These are phyloP conservation scores for Dichotomocladium elegans DNA, from an alignment of 371 early-diverging fungal species.

Conservation along the genomic window DNA sequence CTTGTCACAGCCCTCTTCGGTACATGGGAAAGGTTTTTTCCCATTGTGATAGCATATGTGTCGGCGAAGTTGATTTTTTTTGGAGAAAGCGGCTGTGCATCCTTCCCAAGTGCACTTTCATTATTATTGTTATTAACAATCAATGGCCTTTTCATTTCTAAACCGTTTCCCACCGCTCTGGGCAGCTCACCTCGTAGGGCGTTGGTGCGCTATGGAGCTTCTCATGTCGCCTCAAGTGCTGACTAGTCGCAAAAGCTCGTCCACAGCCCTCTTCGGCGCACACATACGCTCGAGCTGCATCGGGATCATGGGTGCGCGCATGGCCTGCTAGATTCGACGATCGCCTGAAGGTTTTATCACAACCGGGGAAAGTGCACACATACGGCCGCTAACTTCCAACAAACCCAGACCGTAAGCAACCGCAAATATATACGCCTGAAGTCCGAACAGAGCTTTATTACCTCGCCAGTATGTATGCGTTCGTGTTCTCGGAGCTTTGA, in stretches of 20 bases:
- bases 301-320: conserved; percentile 45
- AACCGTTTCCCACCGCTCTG: too few species aligned
- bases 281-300: conserved; percentile 27
- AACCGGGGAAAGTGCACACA: conserved; percentile 48
- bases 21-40: conserved; percentile 18
- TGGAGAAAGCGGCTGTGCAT: conserved; percentile 48
- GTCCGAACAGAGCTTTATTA: too few species aligned
- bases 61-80: conserved; percentile 49
- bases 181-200: conserved; percentile 32
- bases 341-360: conserved; percentile 53
- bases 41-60: conserved; percentile 54
- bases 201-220: conserved; percentile 33
- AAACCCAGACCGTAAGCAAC: not conserved
- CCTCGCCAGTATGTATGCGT: conserved; percentile 61
- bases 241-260: conserved; percentile 29
- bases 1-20: conserved; percentile 24
- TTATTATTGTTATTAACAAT: too few species aligned
- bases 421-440: not conserved
- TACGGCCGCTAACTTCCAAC: conserved; percentile 43
- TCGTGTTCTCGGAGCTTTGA: conserved; percentile 53
- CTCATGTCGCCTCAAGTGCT: conserved; percentile 48
- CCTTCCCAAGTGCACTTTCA: conserved; percentile 29
- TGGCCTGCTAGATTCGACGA: conserved; percentile 58
- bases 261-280: conserved; percentile 37
- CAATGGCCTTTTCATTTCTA: too few species aligned